phyloP scores from a whole-genome alignment of 139 green algal species.

The Chlamydomonas sphaeroides region DNA sequence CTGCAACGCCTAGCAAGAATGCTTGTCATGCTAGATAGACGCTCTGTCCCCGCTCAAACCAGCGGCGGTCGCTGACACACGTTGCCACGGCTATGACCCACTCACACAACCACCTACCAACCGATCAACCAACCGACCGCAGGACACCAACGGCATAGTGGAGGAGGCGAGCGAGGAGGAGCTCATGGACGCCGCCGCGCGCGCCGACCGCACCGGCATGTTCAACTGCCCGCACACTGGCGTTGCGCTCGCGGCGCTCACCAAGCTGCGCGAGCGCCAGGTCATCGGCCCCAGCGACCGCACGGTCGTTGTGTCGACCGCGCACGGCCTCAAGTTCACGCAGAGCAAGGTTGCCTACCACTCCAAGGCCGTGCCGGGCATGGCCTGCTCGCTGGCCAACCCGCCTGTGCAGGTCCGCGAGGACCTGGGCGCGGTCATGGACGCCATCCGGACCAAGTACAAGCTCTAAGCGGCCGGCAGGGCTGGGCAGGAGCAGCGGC shows the following conservation, averaged over 20 bases:
- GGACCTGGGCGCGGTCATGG: slow-evolving; percentile 94
- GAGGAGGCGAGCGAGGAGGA: slow-evolving; percentile 99
- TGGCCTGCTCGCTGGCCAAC: slow-evolving; percentile 88
- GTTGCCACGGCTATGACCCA: too few species aligned
- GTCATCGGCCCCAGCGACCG: slow-evolving; percentile 91
- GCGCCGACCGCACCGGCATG: slow-evolving; percentile 95
- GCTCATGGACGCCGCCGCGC: slow-evolving; percentile 98
- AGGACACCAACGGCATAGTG: slow-evolving; percentile 92
- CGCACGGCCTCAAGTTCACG: slow-evolving; percentile 99
- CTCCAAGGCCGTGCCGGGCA: slow-evolving; percentile 78
- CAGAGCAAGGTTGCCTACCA: slow-evolving; percentile 98
- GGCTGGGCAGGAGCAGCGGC: neutral
- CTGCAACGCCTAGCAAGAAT: too few species aligned
- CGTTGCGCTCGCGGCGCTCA: slow-evolving; percentile 95
- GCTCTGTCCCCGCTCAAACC: too few species aligned
- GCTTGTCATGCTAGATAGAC: too few species aligned
- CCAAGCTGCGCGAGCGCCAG: slow-evolving; percentile 89
- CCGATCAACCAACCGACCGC: too few species aligned
- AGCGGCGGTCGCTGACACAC: too few species aligned
- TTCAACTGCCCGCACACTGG: slow-evolving; percentile 96
- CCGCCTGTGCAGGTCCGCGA: slow-evolving; percentile 92
- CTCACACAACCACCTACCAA: too few species aligned
- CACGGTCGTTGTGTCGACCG: slow-evolving; percentile 96
- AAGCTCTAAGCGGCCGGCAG: slow-evolving; percentile 1
- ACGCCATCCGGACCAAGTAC: slow-evolving; percentile 82